Evolutionary conservation across 768 basidiomycete species (phyloP).

Genomic region (Russula sp.): DNA sequence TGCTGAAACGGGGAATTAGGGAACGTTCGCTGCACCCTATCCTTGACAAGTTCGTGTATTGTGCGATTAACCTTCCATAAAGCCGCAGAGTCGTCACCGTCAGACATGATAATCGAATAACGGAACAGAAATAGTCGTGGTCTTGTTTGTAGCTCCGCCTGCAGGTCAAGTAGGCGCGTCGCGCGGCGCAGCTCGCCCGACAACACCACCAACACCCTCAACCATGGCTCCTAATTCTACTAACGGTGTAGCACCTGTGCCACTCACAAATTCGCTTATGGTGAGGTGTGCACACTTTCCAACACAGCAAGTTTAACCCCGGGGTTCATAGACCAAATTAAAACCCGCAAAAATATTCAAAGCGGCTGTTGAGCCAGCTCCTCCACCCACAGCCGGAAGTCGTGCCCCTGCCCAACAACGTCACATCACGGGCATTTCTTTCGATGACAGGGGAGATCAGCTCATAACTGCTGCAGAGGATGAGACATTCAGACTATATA

Average conservation of each 20-base stretch:
- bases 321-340: conserved; percentile 48
- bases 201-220: background rate
- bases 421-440: conserved; percentile 82
- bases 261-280: conserved; percentile 29
- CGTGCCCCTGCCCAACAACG: conserved; percentile 30
- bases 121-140: conserved; percentile 20
- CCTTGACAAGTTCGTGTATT: conserved; percentile 91
- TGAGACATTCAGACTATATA: conserved; percentile 86
- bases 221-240: conserved; percentile 12
- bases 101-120: conserved; percentile 42
- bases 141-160: conserved; percentile 51
- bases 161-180: background rate
- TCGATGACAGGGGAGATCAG: conserved; percentile 86
- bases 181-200: background rate
- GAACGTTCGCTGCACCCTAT: conserved; percentile 57
- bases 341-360: conserved; percentile 91
- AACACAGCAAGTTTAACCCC: background rate
- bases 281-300: conserved; percentile 18
- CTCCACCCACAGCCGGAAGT: conserved; percentile 41
- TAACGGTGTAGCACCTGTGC: conserved; percentile 14
- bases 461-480: conserved; percentile 87
- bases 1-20: conserved; percentile 11
- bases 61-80: conserved; percentile 96
- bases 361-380: conserved; percentile 56
- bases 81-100: conserved; percentile 73